These are phyloP conservation scores for Cercospora beticola DNA, from an alignment of 2,329 filamentous ascomycete genomes.

Conservation along the genomic window DNA sequence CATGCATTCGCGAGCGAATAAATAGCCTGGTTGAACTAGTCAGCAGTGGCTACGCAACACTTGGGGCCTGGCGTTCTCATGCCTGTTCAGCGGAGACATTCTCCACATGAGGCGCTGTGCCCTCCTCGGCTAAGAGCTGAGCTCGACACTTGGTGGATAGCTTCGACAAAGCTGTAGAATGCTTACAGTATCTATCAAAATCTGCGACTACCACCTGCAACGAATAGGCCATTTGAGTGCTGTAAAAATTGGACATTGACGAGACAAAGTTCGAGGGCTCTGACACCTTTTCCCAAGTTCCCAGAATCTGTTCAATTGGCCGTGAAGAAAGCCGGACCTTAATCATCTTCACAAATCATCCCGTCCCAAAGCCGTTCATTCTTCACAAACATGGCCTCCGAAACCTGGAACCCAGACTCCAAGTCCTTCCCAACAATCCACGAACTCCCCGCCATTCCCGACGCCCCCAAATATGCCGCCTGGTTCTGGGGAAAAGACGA, in stretches of 20 bases:
- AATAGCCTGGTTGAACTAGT: not conserved
- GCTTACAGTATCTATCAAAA: not conserved
- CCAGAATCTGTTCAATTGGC: not conserved
- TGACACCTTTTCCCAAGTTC: too few species aligned
- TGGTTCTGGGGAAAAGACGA: slow-evolving; percentile 63
- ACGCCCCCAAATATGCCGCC: slow-evolving; percentile 56
- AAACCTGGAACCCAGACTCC: slow-evolving; percentile 48
- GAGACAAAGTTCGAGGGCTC: not conserved
- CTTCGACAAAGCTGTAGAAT: not conserved
- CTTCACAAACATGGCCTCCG: slow-evolving; percentile 11
- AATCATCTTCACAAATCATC: not conserved
- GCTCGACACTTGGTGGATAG: not conserved
- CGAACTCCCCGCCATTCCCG: slow-evolving; percentile 53
- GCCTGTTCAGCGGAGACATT: not conserved
- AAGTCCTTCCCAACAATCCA: slow-evolving; percentile 54
- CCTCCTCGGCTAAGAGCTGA: slow-evolving; percentile 5
- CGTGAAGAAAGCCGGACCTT: not conserved
- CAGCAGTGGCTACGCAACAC: not conserved
- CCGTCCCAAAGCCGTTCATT: not conserved
- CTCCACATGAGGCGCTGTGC: not conserved
- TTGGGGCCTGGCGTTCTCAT: not conserved
- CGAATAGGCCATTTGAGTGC: not conserved
- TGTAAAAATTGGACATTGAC: not conserved
- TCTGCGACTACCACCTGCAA: not conserved
- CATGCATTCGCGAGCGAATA: not conserved